Evolutionary conservation across 1,139 yeast species (phyloP), one percentile per base, ranked within the genome.

Genomic region (Hemisphaericaspora xylofermentans): DNA sequence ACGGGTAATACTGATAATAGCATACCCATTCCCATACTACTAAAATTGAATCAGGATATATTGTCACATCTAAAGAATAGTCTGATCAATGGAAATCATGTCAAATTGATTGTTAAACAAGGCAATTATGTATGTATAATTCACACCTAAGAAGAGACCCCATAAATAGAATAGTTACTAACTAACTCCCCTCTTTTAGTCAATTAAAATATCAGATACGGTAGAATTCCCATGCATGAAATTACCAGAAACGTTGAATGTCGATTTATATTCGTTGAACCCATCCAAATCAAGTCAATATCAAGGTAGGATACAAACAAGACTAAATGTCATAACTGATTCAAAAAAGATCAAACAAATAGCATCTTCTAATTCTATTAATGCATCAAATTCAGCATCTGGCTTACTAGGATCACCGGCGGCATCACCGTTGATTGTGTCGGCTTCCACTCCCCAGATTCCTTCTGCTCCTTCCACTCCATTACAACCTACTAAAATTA

Each of bases 71-170:
- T 64, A 30, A 52, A 51, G 26, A 25, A 32, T 10, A 51, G 61
- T 33, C 36, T 52, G 30, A 42, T 42, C n/a, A 31, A 42, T n/a
- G 56, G 50, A 21, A 39, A 39, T 14, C 49, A 42, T 29, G 66
- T 72, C 26, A 66, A 61, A 48, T 53, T 71, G 36, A 52, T 71
- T 36, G 74, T 71, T 33, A 60, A 63, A 41, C 52, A 68, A 46
- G 75, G 75, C 16, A 47, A 60, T 31, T 58, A 60, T 44, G 65
- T 61, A 60, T 38, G 66, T 61, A 52, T 38, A n/a, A n/a, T n/a
- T n/a, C n/a, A n/a, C 7, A 16, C 10, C 33, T n/a, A n/a, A 26
- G 6, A 30, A 3, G 3, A 4, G 24, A 12, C 26, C 22, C 15
- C 16, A 28, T 19, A 6, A 13, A 14, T 21, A 28, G 10, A 21